phyloP scores from a whole-genome alignment of 2,329 filamentous ascomycete species.

The Aspergillus terreus region DNA sequence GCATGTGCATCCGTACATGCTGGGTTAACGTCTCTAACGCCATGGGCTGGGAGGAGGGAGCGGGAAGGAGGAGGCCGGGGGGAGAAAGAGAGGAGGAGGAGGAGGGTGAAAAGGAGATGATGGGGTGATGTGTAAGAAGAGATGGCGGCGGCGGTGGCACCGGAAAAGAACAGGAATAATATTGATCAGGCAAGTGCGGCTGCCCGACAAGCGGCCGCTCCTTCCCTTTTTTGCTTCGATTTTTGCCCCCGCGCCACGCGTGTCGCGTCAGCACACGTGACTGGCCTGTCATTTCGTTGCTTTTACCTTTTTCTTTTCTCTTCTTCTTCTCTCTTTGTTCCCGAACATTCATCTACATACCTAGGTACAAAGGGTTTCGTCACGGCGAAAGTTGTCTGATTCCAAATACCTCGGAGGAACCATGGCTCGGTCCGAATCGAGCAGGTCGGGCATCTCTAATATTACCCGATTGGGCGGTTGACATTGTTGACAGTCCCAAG shows the following conservation, averaged over 20 bases:
- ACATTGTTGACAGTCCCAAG: background rate
- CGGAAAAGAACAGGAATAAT: constrained; percentile 1
- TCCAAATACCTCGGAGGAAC: background rate
- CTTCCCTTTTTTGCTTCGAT: too few species aligned
- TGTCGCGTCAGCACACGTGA: constrained; percentile 8
- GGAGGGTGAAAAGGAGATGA: background rate
- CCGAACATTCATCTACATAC: background rate
- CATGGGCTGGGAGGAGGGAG: background rate
- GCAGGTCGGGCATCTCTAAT: background rate
- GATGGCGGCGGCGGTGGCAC: background rate
- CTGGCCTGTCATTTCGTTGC: background rate
- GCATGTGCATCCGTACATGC: too few species aligned
- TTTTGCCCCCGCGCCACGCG: constrained; percentile 5
- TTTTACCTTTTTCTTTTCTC: too few species aligned
- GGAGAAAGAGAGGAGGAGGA: background rate
- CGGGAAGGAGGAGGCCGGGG: background rate
- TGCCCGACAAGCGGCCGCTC: constrained; percentile 1
- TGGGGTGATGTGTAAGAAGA: background rate
- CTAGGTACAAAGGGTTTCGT: background rate
- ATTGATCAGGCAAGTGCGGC: constrained; percentile 2
- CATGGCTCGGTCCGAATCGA: background rate
- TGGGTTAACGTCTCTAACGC: too few species aligned
- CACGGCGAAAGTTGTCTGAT: background rate
- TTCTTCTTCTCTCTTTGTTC: too few species aligned
- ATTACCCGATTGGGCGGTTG: constrained; percentile 3